phyloP scores from a whole-genome alignment of 2,329 filamentous ascomycete genomes.

The Drechslerella coelobrocha region DNA sequence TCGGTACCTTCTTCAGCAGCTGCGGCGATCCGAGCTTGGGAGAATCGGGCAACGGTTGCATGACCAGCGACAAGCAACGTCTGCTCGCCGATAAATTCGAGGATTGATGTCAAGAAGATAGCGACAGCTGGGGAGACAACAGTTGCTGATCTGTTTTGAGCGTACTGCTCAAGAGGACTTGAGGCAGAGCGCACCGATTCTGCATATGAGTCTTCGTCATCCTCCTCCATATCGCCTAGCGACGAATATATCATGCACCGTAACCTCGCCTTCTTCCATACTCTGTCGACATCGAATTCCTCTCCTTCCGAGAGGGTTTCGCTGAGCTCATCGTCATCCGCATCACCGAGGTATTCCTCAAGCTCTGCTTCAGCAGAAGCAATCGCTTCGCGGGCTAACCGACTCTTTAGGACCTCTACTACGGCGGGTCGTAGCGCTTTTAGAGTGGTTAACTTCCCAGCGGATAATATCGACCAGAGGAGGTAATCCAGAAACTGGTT shows the following conservation, averaged over 20 bases:
- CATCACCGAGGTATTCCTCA: slow-evolving; percentile 81
- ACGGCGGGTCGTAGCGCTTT: slow-evolving; percentile 78
- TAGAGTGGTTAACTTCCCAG: slow-evolving; percentile 73
- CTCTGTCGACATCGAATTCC: slow-evolving; percentile 87
- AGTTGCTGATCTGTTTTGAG: slow-evolving; percentile 55
- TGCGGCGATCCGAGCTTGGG: slow-evolving; percentile 61
- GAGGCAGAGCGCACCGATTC: slow-evolving; percentile 76
- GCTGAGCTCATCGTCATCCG: slow-evolving; percentile 71
- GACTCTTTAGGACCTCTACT: slow-evolving; percentile 83
- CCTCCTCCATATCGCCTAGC: slow-evolving; percentile 94
- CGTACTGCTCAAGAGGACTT: slow-evolving; percentile 63
- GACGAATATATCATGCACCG: slow-evolving; percentile 99
- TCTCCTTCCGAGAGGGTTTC: slow-evolving; percentile 58
- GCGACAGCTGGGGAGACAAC: slow-evolving; percentile 86
- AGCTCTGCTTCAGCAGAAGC: slow-evolving; percentile 84
- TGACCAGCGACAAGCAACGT: slow-evolving; percentile 85
- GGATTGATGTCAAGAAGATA: slow-evolving; percentile 92
- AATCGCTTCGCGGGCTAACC: slow-evolving; percentile 84
- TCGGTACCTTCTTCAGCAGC: slow-evolving; percentile 66
- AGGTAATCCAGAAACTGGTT: slow-evolving; percentile 95
- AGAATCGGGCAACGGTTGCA: slow-evolving; percentile 75
- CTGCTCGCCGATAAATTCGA: slow-evolving; percentile 93
- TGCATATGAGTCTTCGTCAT: slow-evolving; percentile 90
- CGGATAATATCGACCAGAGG: slow-evolving; percentile 85
- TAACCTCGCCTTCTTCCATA: slow-evolving; percentile 91